Evolutionary conservation across 2,329 filamentous ascomycete species (phyloP).

Genomic region (Fusarium guadeloupense): DNA sequence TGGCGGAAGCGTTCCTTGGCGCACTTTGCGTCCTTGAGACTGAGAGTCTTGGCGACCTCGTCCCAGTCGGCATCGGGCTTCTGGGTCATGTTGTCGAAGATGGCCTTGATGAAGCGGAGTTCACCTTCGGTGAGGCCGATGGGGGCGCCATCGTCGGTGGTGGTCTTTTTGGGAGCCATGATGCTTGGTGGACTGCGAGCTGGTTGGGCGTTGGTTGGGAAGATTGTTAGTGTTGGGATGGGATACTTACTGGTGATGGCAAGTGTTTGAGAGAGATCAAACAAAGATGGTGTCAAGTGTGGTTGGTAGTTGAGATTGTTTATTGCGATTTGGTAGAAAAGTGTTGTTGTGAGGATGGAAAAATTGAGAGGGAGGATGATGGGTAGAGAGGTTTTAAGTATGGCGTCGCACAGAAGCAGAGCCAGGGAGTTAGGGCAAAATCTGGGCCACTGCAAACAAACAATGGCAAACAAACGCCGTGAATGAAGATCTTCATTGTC

Average conservation of each 20-base stretch:
- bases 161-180: constrained; percentile 49
- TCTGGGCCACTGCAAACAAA: neutral
- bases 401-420: neutral
- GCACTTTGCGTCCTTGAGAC: constrained; percentile 54
- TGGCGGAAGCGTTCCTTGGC: constrained; percentile 55
- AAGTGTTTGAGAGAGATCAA: neutral
- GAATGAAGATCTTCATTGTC: neutral
- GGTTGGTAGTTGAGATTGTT: neutral
- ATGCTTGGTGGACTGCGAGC: constrained; percentile 8
- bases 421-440: neutral
- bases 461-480: neutral
- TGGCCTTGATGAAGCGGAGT: constrained; percentile 52
- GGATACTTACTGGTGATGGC: constrained; percentile 3
- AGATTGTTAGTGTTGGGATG: no score
- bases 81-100: constrained; percentile 54
- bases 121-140: constrained; percentile 48
- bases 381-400: constrained; percentile 1
- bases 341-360: constrained; percentile 13
- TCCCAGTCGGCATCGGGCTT: constrained; percentile 55
- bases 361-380: neutral
- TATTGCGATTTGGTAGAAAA: neutral
- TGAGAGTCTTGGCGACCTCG: constrained; percentile 48
- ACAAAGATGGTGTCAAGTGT: neutral
- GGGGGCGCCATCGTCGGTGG: constrained; percentile 31
- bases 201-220: constrained; percentile 5